A percentile compares a stretch with the other conserved stretches of the same genome.
These are phyloP conservation scores for Umbelopsis sp. DNA, from an alignment of 192 early-diverging fungal genomes.

Conservation along the genomic window DNA sequence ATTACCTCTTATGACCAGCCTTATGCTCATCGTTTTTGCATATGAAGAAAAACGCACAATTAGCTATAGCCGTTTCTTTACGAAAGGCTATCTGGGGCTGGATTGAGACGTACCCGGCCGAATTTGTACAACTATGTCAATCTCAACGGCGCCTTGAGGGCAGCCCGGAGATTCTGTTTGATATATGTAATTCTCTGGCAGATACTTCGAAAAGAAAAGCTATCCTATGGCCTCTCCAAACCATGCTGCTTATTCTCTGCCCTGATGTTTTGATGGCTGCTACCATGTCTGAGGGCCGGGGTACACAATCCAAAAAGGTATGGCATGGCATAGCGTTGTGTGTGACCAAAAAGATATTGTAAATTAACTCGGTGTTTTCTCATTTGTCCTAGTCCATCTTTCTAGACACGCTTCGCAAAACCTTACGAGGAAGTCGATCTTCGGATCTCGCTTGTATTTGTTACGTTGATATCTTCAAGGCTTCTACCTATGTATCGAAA, in stretches of 20 bases:
- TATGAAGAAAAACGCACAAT: conserved; percentile 72
- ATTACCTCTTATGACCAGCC: conserved; percentile 34
- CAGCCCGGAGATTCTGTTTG: conserved; percentile 76
- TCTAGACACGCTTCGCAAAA: conserved; percentile 56
- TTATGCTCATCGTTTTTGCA: conserved; percentile 53
- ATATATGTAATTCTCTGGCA: conserved; percentile 65
- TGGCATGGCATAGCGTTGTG: not conserved
- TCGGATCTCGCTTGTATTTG: conserved; percentile 72
- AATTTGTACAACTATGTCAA: conserved; percentile 81
- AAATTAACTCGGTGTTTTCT: conserved; percentile 8
- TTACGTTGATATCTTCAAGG: conserved; percentile 77
- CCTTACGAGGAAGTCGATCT: conserved; percentile 52
- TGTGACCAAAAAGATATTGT: not conserved
- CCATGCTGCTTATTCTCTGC: conserved; percentile 82
- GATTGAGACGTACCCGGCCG: conserved; percentile 84
- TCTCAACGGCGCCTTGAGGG: conserved; percentile 61
- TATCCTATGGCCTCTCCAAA: conserved; percentile 87
- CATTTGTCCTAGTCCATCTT: conserved; percentile 46
- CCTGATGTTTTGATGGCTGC: conserved; percentile 76
- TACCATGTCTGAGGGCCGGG: conserved; percentile 36
- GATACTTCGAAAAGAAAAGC: conserved; percentile 64
- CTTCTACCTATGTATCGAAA: conserved; percentile 67
- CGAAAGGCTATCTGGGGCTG: conserved; percentile 91
- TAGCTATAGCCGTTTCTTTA: conserved; percentile 73
- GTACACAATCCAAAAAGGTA: conserved; percentile 39